Conservation (phyloP, 140 eudicot species). For the Cichorium intybus region DNA sequence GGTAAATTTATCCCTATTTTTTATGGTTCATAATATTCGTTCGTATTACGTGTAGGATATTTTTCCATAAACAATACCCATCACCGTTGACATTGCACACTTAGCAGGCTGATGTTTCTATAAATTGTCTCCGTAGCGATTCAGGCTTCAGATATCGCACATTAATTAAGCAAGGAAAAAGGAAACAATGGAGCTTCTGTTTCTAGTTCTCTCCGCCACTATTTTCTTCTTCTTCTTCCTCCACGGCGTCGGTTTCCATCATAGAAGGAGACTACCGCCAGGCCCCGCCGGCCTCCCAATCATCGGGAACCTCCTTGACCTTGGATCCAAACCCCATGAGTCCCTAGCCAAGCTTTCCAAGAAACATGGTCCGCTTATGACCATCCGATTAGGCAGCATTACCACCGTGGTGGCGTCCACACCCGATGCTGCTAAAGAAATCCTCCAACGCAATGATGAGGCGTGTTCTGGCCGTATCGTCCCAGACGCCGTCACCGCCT, state of each 20-base stretch:
- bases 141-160: no score
- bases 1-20: no score
- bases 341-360: constrained; percentile 37
- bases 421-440: constrained; percentile 31
- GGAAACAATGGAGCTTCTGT: constrained; percentile 21
- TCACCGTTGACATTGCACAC: no score
- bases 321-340: constrained; percentile 32
- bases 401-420: constrained; percentile 37
- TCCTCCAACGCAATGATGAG: constrained; percentile 36
- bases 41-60: no score
- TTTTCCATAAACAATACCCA: no score
- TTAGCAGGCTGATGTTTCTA: background rate
- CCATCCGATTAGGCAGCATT: constrained; percentile 28
- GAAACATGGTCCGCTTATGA: constrained; percentile 38
- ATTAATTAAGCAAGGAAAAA: background rate
- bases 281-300: constrained; percentile 37
- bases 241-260: background rate
- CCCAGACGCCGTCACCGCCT: constrained; percentile 23
- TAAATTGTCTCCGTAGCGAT: background rate
- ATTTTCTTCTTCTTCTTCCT: constrained; percentile 18
- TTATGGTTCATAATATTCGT: no score
- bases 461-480: constrained; percentile 34
- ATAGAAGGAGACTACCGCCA: constrained; percentile 25
- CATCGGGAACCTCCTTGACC: constrained; percentile 37
- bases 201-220: background rate